These are phyloP conservation scores for Solanum chacoense DNA, from an alignment of 305 asterid genomes.

Conservation along the genomic window DNA sequence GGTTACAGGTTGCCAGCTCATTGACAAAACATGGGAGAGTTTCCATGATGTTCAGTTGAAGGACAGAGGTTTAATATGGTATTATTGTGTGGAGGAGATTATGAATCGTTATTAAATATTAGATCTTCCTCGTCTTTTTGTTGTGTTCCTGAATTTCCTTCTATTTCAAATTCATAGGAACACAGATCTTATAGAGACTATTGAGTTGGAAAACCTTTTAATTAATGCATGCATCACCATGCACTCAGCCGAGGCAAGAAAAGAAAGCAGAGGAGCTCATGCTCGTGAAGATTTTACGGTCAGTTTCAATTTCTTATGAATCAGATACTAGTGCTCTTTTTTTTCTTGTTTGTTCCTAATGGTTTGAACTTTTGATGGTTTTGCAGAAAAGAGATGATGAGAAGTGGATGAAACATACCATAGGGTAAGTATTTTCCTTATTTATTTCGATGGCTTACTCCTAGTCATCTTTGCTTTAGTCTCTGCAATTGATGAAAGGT, in stretches of 20 bases:
- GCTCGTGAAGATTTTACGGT: slow-evolving; percentile 99
- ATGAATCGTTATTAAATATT: background rate
- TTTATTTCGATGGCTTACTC: background rate
- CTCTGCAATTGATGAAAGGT: background rate
- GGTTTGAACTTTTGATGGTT: slow-evolving; percentile 5
- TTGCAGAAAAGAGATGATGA: slow-evolving; percentile 89
- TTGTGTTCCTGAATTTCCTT: slow-evolving; percentile 1
- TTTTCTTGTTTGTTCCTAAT: slow-evolving; percentile 1
- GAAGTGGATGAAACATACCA: slow-evolving; percentile 82
- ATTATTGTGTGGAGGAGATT: slow-evolving; percentile 3
- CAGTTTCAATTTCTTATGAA: slow-evolving; percentile 12
- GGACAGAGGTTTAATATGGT: slow-evolving; percentile 95
- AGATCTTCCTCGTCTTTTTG: background rate
- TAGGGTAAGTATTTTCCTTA: slow-evolving; percentile 50
- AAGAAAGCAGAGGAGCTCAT: slow-evolving; percentile 99
- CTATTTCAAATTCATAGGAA: slow-evolving; percentile 38
- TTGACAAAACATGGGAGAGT: slow-evolving; percentile 90
- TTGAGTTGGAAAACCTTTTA: slow-evolving; percentile 90
- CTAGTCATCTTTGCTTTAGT: background rate
- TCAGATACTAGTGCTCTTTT: background rate
- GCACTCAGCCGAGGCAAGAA: slow-evolving; percentile 99
- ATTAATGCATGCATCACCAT: slow-evolving; percentile 91
- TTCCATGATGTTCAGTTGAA: slow-evolving; percentile 74
- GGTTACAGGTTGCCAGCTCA: slow-evolving; percentile 70
- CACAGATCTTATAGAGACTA: slow-evolving; percentile 88